phyloP scores from a whole-genome alignment of 2,329 filamentous ascomycete species.

The Xylaria sp. region DNA sequence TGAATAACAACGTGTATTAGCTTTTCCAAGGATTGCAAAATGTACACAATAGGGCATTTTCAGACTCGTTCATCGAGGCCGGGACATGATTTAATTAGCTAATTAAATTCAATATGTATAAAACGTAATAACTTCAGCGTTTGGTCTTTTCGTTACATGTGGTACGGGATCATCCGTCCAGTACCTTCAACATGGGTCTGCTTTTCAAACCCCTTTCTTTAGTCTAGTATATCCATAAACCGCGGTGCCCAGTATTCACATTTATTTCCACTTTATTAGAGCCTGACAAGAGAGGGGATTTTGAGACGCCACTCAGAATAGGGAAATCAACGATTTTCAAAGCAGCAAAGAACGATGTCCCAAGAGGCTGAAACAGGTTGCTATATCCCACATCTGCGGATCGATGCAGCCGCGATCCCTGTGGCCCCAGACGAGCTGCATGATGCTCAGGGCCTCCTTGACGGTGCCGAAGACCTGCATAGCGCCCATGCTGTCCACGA shows the following conservation, averaged over 20 bases:
- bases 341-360: conserved; percentile 41
- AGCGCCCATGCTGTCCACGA: conserved; percentile 42
- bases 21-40: conserved; percentile 24
- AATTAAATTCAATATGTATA: conserved; percentile 19
- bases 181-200: neutral
- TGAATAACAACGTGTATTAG: conserved; percentile 12
- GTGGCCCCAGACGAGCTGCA: conserved; percentile 44
- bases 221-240: neutral
- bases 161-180: too few relatives aligned
- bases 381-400: conserved; percentile 43
- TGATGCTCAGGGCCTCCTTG: conserved; percentile 41
- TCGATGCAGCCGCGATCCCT: conserved; percentile 31
- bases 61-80: conserved; percentile 15
- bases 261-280: neutral
- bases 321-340: conserved; percentile 12
- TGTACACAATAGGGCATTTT: conserved; percentile 30
- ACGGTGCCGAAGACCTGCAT: conserved; percentile 46
- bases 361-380: conserved; percentile 43
- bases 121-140: neutral
- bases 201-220: neutral
- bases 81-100: conserved; percentile 26
- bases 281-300: neutral
- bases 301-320: neutral
- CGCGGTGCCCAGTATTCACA: neutral
- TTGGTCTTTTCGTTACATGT: neutral